Evolutionary conservation across 2,329 filamentous ascomycete genomes (phyloP).

Genomic region (Diaporthe citriasiana): DNA sequence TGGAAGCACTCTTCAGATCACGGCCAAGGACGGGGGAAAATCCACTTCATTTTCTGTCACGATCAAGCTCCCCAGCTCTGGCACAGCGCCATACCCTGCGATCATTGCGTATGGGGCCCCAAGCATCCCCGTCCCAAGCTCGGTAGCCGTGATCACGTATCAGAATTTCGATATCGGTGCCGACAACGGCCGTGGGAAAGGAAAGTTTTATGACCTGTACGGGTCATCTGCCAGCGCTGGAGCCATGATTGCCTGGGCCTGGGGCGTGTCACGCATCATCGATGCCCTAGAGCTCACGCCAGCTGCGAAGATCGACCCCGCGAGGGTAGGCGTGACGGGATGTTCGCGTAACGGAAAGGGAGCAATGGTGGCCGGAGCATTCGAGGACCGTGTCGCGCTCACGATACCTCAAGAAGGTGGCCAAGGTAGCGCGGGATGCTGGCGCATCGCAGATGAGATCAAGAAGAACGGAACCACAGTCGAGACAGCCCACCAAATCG

Average conservation of each 20-base stretch:
- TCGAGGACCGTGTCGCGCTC: constrained; percentile 63
- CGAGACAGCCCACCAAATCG: constrained; percentile 57
- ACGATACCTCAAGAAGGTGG: constrained; percentile 65
- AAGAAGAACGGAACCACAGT: constrained; percentile 63
- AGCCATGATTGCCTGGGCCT: constrained; percentile 64
- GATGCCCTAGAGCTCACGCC: constrained; percentile 60
- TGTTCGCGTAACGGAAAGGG: constrained; percentile 67
- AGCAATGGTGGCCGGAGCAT: constrained; percentile 63
- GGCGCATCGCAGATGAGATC: constrained; percentile 60
- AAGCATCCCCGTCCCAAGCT: constrained; percentile 60
- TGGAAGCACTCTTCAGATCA: constrained; percentile 53
- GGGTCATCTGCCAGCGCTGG: constrained; percentile 60
- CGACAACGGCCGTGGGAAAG: constrained; percentile 66
- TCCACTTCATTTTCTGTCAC: constrained; percentile 4
- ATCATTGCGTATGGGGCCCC: constrained; percentile 62
- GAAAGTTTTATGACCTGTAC: constrained; percentile 65
- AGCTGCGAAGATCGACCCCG: constrained; percentile 54
- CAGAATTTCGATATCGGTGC: constrained; percentile 64
- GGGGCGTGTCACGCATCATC: constrained; percentile 63
- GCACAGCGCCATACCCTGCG: constrained; percentile 47
- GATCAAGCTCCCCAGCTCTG: constrained; percentile 8
- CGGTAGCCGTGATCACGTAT: constrained; percentile 63
- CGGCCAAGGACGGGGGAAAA: constrained; percentile 38
- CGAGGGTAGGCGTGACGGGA: constrained; percentile 60
- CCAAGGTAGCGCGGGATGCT: constrained; percentile 63